phyloP scores from a whole-genome alignment of 2,329 filamentous ascomycete species.

The Raffaelea arxii region DNA sequence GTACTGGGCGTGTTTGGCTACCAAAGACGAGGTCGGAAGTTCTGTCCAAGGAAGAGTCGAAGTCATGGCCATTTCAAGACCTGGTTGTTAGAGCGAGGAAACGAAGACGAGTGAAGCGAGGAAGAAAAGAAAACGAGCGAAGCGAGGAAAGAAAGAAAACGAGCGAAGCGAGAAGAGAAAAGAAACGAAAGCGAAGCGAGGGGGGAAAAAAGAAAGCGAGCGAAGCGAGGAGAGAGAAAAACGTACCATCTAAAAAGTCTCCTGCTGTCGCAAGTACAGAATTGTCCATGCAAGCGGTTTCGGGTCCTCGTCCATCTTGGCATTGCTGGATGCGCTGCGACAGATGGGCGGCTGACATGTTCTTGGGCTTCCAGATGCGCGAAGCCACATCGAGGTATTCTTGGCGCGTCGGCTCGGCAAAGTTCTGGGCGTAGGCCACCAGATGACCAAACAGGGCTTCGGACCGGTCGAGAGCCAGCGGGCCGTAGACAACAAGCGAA shows the following conservation, averaged over 20 bases:
- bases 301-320: constrained; percentile 33
- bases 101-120: no score
- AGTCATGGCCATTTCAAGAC: no score
- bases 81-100: no score
- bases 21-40: no score
- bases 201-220: no score
- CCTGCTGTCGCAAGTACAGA: constrained; percentile 30
- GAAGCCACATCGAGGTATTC: constrained; percentile 33
- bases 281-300: constrained; percentile 24
- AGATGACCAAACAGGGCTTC: constrained; percentile 36
- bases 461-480: constrained; percentile 23
- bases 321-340: constrained; percentile 17
- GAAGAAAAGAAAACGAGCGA: no score
- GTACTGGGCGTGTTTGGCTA: no score
- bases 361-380: constrained; percentile 38
- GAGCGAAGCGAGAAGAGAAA: no score
- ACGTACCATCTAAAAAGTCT: constrained; percentile 42
- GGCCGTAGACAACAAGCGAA: constrained; percentile 33
- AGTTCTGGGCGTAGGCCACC: constrained; percentile 29
- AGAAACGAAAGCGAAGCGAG: no score
- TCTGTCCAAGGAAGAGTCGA: constrained; percentile 24
- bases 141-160: no score
- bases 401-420: constrained; percentile 26
- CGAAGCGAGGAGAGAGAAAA: no score
- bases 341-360: constrained; percentile 21